phyloP scores from a whole-genome alignment of 768 basidiomycete species.

The Hydnum rufescens region DNA sequence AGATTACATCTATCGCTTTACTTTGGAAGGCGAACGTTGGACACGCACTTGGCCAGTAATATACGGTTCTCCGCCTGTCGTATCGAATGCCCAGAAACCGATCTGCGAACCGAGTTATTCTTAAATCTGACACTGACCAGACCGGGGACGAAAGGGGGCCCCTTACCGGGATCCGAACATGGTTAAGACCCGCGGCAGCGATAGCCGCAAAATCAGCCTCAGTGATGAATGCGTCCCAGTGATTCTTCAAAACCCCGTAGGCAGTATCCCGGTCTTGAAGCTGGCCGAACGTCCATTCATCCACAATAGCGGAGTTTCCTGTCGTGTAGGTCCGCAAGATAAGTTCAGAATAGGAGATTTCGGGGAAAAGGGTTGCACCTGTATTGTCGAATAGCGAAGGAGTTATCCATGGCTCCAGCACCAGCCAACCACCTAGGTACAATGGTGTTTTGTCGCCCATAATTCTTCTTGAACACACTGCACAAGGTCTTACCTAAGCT shows the following conservation, averaged over 20 bases:
- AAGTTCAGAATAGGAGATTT: neutral
- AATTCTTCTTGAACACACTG: neutral
- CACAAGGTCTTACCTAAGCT: slow-evolving; percentile 10
- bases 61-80: slow-evolving; percentile 56
- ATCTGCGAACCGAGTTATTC: slow-evolving; percentile 19
- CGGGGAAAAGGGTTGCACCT: slow-evolving; percentile 6
- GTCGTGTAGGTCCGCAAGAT: slow-evolving; percentile 1
- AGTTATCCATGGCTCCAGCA: slow-evolving; percentile 4
- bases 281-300: slow-evolving; percentile 7
- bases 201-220: slow-evolving; percentile 52
- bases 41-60: slow-evolving; percentile 17
- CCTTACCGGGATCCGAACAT: slow-evolving; percentile 30
- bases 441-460: neutral
- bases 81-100: slow-evolving; percentile 81
- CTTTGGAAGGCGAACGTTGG: slow-evolving; percentile 4
- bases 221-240: slow-evolving; percentile 47
- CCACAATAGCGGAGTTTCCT: slow-evolving; percentile 11
- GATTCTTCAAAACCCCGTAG: slow-evolving; percentile 18
- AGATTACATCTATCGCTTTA: slow-evolving; percentile 25
- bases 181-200: slow-evolving; percentile 29
- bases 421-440: slow-evolving; percentile 2
- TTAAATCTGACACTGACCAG: neutral
- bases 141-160: neutral
- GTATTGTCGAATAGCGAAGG: slow-evolving; percentile 6
- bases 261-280: slow-evolving; percentile 2